phyloP scores from a whole-genome alignment of 192 early-diverging fungal species.

The Pilobolus umbonatus region DNA sequence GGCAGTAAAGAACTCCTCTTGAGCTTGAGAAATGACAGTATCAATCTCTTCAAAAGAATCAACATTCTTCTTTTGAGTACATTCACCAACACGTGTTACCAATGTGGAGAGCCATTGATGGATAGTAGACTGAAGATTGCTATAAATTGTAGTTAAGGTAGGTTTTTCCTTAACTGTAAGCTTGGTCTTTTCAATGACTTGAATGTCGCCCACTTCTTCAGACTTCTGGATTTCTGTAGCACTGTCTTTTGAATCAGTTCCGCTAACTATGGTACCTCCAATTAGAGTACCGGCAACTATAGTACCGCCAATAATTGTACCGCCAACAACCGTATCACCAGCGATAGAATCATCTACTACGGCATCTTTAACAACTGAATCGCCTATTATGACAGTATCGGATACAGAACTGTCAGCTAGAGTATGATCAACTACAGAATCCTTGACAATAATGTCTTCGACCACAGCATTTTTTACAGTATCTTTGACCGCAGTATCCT shows the following conservation, averaged over 20 bases:
- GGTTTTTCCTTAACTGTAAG: neutral
- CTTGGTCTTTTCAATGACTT: neutral
- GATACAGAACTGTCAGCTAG: no score
- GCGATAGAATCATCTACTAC: neutral
- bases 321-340: no score
- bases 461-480: no score
- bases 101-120: constrained; percentile 6
- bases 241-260: no score
- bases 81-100: constrained; percentile 3
- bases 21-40: neutral
- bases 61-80: constrained; percentile 6
- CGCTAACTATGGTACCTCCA: no score
- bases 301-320: no score
- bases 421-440: constrained; percentile 4
- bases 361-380: neutral
- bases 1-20: constrained; percentile 1
- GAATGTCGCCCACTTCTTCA: no score
- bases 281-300: no score
- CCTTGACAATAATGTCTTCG: neutral
- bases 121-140: neutral
- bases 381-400: no score
- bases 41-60: constrained; percentile 1
- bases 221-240: no score
- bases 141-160: neutral
- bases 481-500: neutral